These are phyloP conservation scores for Stephania yunnanensis DNA, from an alignment of 164 flowering plant species.

Conservation along the genomic window DNA sequence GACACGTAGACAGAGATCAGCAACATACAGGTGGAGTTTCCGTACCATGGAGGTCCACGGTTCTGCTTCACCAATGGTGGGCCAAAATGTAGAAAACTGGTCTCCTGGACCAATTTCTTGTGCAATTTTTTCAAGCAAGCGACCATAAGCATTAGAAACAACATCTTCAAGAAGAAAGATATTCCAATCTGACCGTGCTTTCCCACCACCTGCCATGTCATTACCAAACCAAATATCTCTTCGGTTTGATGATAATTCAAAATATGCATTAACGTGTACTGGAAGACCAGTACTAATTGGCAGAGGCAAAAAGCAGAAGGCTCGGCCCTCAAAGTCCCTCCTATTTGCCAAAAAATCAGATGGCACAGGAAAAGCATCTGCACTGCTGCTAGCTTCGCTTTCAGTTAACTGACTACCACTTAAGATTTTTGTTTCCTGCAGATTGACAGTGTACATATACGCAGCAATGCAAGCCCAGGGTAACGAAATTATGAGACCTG, in stretches of 20 bases:
- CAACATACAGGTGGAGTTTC: conserved; percentile 53
- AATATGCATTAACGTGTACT: conserved; percentile 86
- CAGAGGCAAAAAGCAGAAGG: conserved; percentile 91
- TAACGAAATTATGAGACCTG: conserved; percentile 45
- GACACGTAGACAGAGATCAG: conserved; percentile 62
- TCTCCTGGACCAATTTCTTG: conserved; percentile 69
- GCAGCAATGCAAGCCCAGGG: conserved; percentile 97
- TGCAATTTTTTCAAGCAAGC: conserved; percentile 72
- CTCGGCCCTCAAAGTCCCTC: conserved; percentile 75
- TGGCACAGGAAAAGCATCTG: conserved; percentile 33
- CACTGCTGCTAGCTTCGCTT: conserved; percentile 18
- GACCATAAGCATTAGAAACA: conserved; percentile 88
- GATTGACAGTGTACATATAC: conserved; percentile 40
- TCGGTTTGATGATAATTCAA: conserved; percentile 92
- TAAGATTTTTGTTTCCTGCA: conserved; percentile 25
- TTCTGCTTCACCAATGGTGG: conserved; percentile 41
- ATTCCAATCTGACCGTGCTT: conserved; percentile 94
- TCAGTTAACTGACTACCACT: conserved; percentile 20
- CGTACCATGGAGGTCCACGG: conserved; percentile 90
- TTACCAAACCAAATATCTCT: conserved; percentile 98
- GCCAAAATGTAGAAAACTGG: conserved; percentile 80
- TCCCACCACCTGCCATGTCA: conserved; percentile 99
- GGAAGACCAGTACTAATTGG: conserved; percentile 93
- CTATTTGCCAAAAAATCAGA: conserved; percentile 23
- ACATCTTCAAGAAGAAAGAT: conserved; percentile 77